phyloP scores from a whole-genome alignment of 495 filamentous ascomycete genomes.

The Tuber microsphaerosporum region DNA sequence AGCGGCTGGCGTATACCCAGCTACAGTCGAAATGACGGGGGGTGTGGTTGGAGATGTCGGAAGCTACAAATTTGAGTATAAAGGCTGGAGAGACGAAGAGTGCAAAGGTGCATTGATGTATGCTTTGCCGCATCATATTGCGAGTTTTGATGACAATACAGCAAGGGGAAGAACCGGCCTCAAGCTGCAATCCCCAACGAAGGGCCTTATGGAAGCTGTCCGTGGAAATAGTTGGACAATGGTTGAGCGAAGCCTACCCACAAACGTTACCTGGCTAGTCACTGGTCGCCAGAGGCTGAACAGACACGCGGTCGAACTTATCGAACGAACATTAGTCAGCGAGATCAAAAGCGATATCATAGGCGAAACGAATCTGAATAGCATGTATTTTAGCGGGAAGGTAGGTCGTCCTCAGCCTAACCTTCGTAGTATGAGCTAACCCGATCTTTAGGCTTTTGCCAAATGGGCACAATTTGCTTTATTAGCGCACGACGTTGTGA shows the following conservation, averaged over 20 bases:
- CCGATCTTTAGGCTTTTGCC: conserved; percentile 56
- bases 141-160: conserved; percentile 62
- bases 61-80: conserved; percentile 65
- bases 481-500: conserved; percentile 59
- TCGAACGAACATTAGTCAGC: conserved; percentile 48
- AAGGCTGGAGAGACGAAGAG: conserved; percentile 14
- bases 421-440: conserved; percentile 29
- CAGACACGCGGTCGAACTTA: conserved; percentile 47
- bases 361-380: conserved; percentile 66
- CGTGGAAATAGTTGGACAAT: conserved; percentile 72
- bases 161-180: conserved; percentile 51
- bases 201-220: conserved; percentile 69
- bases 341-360: conserved; percentile 69
- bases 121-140: conserved; percentile 77
- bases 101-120: conserved; percentile 63
- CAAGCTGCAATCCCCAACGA: conserved; percentile 73
- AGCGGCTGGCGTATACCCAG: conserved; percentile 67
- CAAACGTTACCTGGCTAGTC: conserved; percentile 55
- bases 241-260: conserved; percentile 64
- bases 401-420: conserved; percentile 38
- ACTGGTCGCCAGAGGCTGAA: conserved; percentile 47
- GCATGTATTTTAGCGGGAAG: conserved; percentile 95
- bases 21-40: conserved; percentile 56
- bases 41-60: conserved; percentile 53
- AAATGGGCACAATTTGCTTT: conserved; percentile 76